Evolutionary conservation across 1,284 basidiomycete genomes (phyloP).

Genomic region (Sanghuangporus sanghuang): DNA sequence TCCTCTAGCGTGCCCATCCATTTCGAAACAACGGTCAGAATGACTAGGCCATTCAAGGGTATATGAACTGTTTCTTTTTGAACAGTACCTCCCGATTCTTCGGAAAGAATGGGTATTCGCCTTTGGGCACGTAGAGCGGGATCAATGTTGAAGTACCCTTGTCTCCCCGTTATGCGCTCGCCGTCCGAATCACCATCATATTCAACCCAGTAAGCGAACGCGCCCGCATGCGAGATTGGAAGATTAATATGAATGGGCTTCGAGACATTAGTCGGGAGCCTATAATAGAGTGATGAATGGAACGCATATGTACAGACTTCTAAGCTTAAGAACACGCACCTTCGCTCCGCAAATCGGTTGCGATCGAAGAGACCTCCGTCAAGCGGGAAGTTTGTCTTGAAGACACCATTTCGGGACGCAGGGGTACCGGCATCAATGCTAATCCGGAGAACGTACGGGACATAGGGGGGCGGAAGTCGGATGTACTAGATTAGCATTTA

Average conservation of each 20-base stretch:
- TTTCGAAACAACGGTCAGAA: conserved; percentile 88
- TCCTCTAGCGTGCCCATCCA: conserved; percentile 86
- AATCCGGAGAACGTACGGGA: conserved; percentile 85
- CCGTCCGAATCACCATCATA: conserved; percentile 63
- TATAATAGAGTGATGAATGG: conserved; percentile 26
- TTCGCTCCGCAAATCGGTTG: conserved; percentile 69
- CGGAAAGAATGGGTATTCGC: conserved; percentile 66
- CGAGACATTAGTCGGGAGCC: conserved; percentile 75
- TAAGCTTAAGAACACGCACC: conserved; percentile 43
- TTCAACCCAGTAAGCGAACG: conserved; percentile 91
- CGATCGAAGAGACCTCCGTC: conserved; percentile 84
- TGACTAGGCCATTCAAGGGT: conserved; percentile 79
- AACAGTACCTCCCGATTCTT: conserved; percentile 47
- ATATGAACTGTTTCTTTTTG: conserved; percentile 53
- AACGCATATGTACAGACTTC: conserved; percentile 5
- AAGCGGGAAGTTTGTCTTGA: conserved; percentile 93
- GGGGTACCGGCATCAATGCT: conserved; percentile 86
- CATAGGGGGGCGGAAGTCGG: conserved; percentile 86
- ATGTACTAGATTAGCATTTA: conserved; percentile 62
- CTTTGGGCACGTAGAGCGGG: conserved; percentile 75
- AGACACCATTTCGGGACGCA: conserved; percentile 81
- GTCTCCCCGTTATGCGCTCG: conserved; percentile 68
- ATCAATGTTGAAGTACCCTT: conserved; percentile 95
- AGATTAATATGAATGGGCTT: conserved; percentile 90
- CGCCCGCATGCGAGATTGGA: conserved; percentile 91